Conservation (phyloP, 2,329 filamentous ascomycete species). For the Fusarium xylarioides region DNA sequence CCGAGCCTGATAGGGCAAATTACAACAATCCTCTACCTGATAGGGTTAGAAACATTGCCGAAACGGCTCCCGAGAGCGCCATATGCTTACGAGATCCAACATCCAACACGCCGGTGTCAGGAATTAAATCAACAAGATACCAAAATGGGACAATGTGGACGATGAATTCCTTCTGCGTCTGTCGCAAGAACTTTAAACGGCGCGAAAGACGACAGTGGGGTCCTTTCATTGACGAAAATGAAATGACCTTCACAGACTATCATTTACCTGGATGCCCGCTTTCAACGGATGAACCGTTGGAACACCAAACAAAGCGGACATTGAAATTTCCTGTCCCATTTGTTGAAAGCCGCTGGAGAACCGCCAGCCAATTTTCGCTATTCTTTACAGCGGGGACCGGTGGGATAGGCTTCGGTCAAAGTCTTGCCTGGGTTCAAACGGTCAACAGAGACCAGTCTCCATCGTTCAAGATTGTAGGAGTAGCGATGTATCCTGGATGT, state of each 20-base stretch:
- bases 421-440: accelerated
- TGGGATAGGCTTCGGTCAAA: not conserved
- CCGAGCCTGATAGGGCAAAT: accelerated
- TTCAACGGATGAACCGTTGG: accelerated
- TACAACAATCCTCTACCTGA: accelerated
- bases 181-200: accelerated
- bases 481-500: accelerated
- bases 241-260: not conserved
- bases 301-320: not conserved
- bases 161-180: accelerated
- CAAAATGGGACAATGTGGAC: accelerated
- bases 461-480: accelerated
- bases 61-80: accelerated
- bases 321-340: not conserved
- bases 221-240: accelerated
- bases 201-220: not conserved
- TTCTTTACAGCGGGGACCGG: not conserved
- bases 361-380: accelerated
- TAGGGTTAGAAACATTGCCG: accelerated
- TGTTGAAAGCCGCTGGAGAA: accelerated
- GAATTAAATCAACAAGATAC: not conserved
- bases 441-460: accelerated
- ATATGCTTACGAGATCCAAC: accelerated
- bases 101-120: accelerated
- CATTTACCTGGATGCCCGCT: not conserved